Percentiles rank a stretch among this genome's conserved stretches.
Conservation (phyloP, 495 filamentous ascomycete species). For the Penicillium macrosclerotiorum region DNA sequence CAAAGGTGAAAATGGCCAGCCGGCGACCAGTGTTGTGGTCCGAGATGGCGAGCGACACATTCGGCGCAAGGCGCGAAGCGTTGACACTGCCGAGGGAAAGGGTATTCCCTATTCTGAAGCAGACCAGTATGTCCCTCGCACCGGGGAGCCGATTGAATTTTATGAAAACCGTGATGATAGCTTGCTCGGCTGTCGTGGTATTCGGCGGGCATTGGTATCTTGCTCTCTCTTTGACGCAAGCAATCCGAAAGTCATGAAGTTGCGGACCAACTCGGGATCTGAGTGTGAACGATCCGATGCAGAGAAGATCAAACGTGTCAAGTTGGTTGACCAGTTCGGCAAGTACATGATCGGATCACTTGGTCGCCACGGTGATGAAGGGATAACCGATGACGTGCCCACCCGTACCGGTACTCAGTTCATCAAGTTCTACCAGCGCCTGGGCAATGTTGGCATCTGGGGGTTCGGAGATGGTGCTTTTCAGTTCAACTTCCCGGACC, state of each 20-base stretch:
- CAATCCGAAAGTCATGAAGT: slow-evolving; percentile 34
- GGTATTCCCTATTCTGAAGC: slow-evolving; percentile 56
- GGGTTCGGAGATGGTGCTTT: slow-evolving; percentile 84
- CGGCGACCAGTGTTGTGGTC: slow-evolving; percentile 66
- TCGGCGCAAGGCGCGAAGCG: slow-evolving; percentile 49
- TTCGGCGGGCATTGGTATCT: slow-evolving; percentile 60
- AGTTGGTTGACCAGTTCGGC: slow-evolving; percentile 87
- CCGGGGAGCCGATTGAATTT: slow-evolving; percentile 67
- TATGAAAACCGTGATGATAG: slow-evolving; percentile 68
- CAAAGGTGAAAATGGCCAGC: slow-evolving; percentile 59
- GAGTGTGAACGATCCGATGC: slow-evolving; percentile 58
- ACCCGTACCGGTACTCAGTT: slow-evolving; percentile 53
- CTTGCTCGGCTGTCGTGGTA: slow-evolving; percentile 45
- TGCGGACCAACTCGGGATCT: slow-evolving; percentile 49
- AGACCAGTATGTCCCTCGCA: slow-evolving; percentile 64
- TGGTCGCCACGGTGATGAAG: slow-evolving; percentile 47
- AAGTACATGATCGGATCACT: slow-evolving; percentile 82
- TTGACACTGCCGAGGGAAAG: slow-evolving; percentile 52
- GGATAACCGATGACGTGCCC: slow-evolving; percentile 28
- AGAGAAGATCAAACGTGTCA: slow-evolving; percentile 69
- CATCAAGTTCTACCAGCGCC: slow-evolving; percentile 84
- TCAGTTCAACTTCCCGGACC: slow-evolving; percentile 97
- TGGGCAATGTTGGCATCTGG: slow-evolving; percentile 87
- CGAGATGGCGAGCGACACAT: slow-evolving; percentile 58
- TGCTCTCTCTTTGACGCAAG: slow-evolving; percentile 55